phyloP scores from a whole-genome alignment of 345 rosid species.

The Iberis pinnata region DNA sequence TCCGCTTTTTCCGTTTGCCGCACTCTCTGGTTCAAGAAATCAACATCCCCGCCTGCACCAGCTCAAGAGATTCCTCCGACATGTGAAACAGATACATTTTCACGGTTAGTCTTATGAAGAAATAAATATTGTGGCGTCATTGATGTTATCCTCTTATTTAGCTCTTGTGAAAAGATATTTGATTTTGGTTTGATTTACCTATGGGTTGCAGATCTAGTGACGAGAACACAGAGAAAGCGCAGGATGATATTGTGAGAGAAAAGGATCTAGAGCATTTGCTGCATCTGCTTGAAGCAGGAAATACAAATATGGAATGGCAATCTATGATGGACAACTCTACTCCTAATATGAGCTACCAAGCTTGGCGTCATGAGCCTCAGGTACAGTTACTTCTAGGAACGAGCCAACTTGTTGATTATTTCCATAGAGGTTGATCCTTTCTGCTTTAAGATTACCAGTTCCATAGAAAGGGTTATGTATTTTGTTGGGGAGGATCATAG shows the following conservation, averaged over 20 bases:
- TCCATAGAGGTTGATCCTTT: not conserved
- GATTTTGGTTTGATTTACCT: too few species aligned
- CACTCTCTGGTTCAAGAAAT: slow-evolving; percentile 52
- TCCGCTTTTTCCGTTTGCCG: slow-evolving; percentile 77
- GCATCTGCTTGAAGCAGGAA: slow-evolving; percentile 58
- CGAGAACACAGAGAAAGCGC: slow-evolving; percentile 32
- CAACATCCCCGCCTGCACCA: slow-evolving; percentile 8
- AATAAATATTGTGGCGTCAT: not conserved
- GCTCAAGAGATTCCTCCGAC: not conserved
- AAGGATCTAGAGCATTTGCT: slow-evolving; percentile 70
- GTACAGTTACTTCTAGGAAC: slow-evolving; percentile 33
- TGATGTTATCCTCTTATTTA: too few species aligned
- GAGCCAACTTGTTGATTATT: not conserved
- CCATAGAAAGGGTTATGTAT: not conserved
- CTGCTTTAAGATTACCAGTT: not conserved
- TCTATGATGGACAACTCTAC: slow-evolving; percentile 73
- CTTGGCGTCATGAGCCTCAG: slow-evolving; percentile 90
- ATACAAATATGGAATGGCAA: slow-evolving; percentile 77
- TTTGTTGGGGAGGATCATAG: not conserved
- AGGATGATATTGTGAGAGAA: slow-evolving; percentile 52
- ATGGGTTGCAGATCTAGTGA: slow-evolving; percentile 25
- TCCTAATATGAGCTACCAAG: slow-evolving; percentile 74
- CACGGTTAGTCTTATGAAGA: slow-evolving; percentile 33
- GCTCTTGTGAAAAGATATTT: not conserved
- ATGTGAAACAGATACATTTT: slow-evolving; percentile 29